These are phyloP conservation scores for Populus hybrid DNA, from an alignment of 441 rosid genomes.

Conservation along the genomic window DNA sequence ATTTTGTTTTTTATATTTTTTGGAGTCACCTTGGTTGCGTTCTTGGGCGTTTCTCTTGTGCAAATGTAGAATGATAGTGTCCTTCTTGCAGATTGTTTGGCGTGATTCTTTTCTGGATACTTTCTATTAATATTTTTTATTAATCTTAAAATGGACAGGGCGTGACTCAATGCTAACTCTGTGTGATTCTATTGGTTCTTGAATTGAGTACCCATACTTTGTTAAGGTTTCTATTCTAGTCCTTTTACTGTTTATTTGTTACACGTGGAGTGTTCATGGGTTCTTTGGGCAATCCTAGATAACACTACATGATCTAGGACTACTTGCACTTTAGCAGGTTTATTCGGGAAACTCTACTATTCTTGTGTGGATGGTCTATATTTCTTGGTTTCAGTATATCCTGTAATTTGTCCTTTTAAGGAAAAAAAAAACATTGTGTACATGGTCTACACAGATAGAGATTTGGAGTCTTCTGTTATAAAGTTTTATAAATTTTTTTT, in stretches of 20 bases:
- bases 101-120: background rate
- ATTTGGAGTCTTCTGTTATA: too few species aligned
- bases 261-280: background rate
- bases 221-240: background rate
- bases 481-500: too few species aligned
- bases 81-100: background rate
- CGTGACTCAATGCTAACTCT: background rate
- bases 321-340: background rate
- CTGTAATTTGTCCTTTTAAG: too few species aligned
- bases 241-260: background rate
- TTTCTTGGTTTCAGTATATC: too few species aligned
- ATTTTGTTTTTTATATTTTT: background rate
- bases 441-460: too few species aligned
- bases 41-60: background rate
- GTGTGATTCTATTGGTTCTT: too few species aligned
- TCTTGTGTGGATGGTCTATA: too few species aligned
- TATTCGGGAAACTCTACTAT: too few species aligned
- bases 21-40: background rate
- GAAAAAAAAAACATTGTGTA: too few species aligned
- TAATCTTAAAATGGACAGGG: background rate
- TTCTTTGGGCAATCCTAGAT: background rate
- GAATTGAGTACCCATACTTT: background rate
- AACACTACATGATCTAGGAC: background rate
- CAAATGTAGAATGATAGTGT: background rate
- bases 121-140: background rate